A percentile compares a stretch with the other conserved stretches of the same genome.
These are phyloP conservation scores for Mycosphaerella arachidis DNA, from an alignment of 2,329 filamentous ascomycete genomes.

Conservation along the genomic window DNA sequence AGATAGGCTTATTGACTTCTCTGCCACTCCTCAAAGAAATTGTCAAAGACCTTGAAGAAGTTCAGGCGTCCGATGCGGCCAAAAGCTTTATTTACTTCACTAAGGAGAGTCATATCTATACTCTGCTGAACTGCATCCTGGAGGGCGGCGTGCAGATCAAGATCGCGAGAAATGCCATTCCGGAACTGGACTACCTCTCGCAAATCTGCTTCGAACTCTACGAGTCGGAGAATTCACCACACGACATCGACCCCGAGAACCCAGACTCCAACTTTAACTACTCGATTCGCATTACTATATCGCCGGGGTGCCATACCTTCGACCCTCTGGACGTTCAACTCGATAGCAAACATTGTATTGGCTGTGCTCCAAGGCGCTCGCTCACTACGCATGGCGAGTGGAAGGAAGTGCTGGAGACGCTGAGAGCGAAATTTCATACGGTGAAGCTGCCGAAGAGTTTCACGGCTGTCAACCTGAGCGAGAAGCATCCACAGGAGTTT, in stretches of 20 bases:
- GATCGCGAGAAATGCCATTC: conserved; percentile 90
- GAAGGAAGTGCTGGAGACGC: conserved; percentile 93
- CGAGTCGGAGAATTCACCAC: conserved; percentile 71
- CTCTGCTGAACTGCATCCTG: conserved; percentile 92
- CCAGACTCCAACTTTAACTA: conserved; percentile 63
- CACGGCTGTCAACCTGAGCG: conserved; percentile 47
- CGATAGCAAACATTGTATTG: conserved; percentile 93
- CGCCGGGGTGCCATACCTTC: conserved; percentile 91
- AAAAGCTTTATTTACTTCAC: conserved; percentile 99
- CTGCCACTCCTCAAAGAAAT: conserved; percentile 93
- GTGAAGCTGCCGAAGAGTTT: conserved; percentile 51
- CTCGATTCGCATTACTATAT: conserved; percentile 92
- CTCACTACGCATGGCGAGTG: conserved; percentile 89
- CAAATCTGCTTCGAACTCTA: conserved; percentile 99
- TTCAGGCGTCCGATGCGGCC: conserved; percentile 88
- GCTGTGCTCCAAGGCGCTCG: conserved; percentile 83
- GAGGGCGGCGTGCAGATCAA: conserved; percentile 97
- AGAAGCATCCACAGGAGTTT: conserved; percentile 47
- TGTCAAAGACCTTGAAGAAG: conserved; percentile 91
- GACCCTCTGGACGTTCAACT: conserved; percentile 95
- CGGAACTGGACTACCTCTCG: conserved; percentile 92
- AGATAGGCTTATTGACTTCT: conserved; percentile 92
- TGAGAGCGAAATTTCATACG: conserved; percentile 90
- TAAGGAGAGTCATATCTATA: conserved; percentile 98
- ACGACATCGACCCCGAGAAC: conserved; percentile 56